Percentiles rank a stretch among this genome's conserved stretches.
These are phyloP conservation scores for Chenopodium suecicum DNA, from an alignment of 148 eudicot genomes.

Conservation along the genomic window DNA sequence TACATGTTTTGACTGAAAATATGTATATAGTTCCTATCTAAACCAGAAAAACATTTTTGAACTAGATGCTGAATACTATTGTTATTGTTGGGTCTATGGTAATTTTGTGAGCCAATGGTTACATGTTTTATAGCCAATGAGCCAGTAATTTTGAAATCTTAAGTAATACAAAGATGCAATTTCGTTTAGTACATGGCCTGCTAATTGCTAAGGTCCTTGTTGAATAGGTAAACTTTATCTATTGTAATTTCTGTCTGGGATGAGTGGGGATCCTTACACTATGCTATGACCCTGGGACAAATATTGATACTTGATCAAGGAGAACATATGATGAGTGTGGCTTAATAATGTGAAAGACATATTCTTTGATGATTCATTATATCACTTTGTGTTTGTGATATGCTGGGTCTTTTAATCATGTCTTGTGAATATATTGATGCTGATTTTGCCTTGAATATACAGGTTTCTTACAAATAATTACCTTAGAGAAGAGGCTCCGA, in stretches of 20 bases:
- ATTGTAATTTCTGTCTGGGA: no score
- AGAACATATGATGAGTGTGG: neutral
- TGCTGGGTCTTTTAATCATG: neutral
- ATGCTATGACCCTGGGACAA: no score
- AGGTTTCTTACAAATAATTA: conserved; percentile 96
- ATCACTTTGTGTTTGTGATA: neutral
- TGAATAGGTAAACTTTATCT: no score
- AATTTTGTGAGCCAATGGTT: neutral
- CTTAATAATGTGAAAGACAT: neutral
- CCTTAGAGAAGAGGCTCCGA: conserved; percentile 93
- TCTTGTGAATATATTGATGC: neutral
- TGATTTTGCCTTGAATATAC: conserved; percentile 13
- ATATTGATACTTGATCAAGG: neutral
- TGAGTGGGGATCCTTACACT: no score
- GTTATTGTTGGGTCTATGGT: neutral
- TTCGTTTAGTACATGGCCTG: no score
- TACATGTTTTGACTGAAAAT: no score
- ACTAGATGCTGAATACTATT: neutral
- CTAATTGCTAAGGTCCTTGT: no score
- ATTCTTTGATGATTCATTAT: neutral
- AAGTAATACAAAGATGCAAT: no score
- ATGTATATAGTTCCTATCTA: no score
- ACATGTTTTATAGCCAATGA: neutral
- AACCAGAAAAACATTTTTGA: no score
- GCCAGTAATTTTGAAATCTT: no score